Base-by-base conservation (phyloP, 139 green algal genomes). In the Chlorella sp. region DNA sequence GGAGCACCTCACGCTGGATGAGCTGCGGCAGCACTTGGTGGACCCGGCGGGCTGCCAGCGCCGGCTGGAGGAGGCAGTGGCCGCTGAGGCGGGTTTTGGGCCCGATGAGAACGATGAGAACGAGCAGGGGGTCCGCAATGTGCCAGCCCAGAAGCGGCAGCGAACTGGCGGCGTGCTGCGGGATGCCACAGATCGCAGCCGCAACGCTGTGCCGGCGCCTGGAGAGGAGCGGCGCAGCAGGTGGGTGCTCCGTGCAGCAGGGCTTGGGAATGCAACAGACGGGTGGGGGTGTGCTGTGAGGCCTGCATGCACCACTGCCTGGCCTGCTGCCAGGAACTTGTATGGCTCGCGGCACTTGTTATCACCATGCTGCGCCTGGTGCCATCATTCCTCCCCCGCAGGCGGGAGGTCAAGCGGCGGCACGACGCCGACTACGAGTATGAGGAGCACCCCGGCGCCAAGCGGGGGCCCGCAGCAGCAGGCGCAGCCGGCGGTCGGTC, bases 1-100 rank as follows among this genome's bases (percentile, higher is more conserved):
- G 26, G 82, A 90, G 74, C 62, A 90, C 26, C 11, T 90, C 11
- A 56, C 39, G 6, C 70, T 32, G 23, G 44, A 69, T 17, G 62
- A 83, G 20, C 34, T 90, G 69, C 44, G 76, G 32, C 30, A 38
- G 2, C 57, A 79, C 12, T 65, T 90, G 41, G n/a, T 86, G 2
- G 65, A 85, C 39, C 62, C 26, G 2, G 39, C 47, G 15, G 72
- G n/a, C 23, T 26, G 23, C 23, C 36, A 64, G 25, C 1, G 17
- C 26, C 51, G 63, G 21, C 44, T 39, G 36, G 17, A 32, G 25
- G 62, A 39, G 36, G 25, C 80, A 67, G 23, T 62, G 44, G 74
- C 39, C 13, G 38, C 51, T 18, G 38, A 60, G 51, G 11, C 44
- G 44, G 44, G 44, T 55, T 7, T 11, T 55, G 44, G 44, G 44